Percentiles rank a stretch among this genome's conserved stretches.
phyloP scores from a whole-genome alignment of 768 basidiomycete genomes.

The Mycena vitilis region DNA sequence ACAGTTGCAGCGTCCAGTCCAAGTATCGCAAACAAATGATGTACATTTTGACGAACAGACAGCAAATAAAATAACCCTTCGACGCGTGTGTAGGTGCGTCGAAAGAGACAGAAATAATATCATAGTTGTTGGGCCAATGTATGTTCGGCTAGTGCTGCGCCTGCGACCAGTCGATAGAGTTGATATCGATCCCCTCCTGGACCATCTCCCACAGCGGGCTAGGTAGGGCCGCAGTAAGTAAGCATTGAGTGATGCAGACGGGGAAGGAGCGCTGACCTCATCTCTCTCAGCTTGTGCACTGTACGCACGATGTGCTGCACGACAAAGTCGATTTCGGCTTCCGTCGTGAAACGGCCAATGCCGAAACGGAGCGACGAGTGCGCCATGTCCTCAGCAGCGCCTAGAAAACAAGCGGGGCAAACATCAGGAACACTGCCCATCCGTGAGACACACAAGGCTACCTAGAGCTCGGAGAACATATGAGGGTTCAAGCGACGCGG shows the following conservation, averaged over 20 bases:
- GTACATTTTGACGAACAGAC: slow-evolving; percentile 30
- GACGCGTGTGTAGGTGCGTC: background rate
- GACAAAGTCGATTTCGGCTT: slow-evolving; percentile 96
- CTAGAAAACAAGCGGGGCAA: slow-evolving; percentile 47
- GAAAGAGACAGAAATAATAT: slow-evolving; percentile 27
- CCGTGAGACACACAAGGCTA: slow-evolving; percentile 41
- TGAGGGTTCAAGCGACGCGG: slow-evolving; percentile 97
- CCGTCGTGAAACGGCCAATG: slow-evolving; percentile 97
- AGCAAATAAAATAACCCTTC: slow-evolving; percentile 14
- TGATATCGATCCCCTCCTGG: slow-evolving; percentile 97
- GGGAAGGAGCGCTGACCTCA: slow-evolving; percentile 68
- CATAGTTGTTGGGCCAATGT: slow-evolving; percentile 19
- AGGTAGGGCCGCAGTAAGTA: slow-evolving; percentile 6
- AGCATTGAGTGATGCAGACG: slow-evolving; percentile 6
- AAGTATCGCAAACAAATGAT: slow-evolving; percentile 16
- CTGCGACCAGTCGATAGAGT: slow-evolving; percentile 94
- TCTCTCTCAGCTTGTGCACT: slow-evolving; percentile 91
- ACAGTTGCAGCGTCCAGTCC: too few species aligned
- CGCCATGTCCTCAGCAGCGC: slow-evolving; percentile 98
- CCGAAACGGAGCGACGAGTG: slow-evolving; percentile 98
- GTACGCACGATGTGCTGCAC: slow-evolving; percentile 86
- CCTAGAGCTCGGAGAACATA: slow-evolving; percentile 97
- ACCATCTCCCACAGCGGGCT: slow-evolving; percentile 99
- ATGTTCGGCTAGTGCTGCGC: slow-evolving; percentile 65
- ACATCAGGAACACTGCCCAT: background rate